Percentiles rank a stretch among this genome's conserved stretches.
Evolutionary conservation across 2,329 filamentous ascomycete genomes (phyloP).

Genomic region (Cadophora sp.): DNA sequence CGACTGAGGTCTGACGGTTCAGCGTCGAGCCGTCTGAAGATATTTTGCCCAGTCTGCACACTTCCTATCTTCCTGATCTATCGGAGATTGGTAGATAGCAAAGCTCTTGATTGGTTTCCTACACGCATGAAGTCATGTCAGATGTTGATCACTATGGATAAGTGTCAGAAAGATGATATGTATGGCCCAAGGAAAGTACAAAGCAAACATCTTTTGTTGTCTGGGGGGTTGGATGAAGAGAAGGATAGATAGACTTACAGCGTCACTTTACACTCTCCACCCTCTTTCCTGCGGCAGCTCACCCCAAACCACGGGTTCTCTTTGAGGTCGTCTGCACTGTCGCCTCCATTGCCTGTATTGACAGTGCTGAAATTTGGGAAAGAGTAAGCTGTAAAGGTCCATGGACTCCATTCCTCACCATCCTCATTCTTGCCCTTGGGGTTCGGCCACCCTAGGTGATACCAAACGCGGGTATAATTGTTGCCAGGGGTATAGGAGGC

Average conservation of each 20-base stretch:
- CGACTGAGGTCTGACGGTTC: background rate
- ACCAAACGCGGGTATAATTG: background rate
- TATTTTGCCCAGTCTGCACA: background rate
- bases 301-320: background rate
- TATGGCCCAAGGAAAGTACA: background rate
- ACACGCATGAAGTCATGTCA: background rate
- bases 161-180: background rate
- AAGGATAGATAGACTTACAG: background rate
- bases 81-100: background rate
- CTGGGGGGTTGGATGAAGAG: background rate
- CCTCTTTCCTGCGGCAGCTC: background rate
- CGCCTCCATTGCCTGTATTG: background rate
- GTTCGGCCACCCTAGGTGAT: background rate
- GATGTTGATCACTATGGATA: background rate
- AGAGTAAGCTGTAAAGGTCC: background rate
- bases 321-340: background rate
- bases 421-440: background rate
- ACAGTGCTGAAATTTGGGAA: background rate
- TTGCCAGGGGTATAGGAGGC: background rate
- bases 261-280: background rate
- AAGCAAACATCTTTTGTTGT: background rate
- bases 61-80: background rate
- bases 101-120: background rate
- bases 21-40: background rate
- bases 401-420: background rate